Conservation (phyloP, 768 basidiomycete species). For the Lactifluus hygrophoroides region DNA sequence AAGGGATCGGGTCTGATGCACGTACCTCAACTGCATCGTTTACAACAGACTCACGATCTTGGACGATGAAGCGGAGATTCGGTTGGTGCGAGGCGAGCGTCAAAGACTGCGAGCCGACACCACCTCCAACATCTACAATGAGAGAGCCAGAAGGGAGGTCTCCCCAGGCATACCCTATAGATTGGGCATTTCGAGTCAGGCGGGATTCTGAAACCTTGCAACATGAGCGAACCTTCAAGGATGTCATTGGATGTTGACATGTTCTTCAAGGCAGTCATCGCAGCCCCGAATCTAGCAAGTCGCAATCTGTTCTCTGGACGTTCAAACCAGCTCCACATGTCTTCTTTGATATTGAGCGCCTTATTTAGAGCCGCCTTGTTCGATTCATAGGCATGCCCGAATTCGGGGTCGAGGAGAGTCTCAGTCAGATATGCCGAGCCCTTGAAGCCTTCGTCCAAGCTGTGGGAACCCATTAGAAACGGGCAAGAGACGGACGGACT, state of each 20-base stretch:
- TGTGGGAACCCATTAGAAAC: background rate
- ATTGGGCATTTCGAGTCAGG: background rate
- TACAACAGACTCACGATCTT: background rate
- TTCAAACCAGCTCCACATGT: background rate
- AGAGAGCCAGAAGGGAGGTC: slow-evolving; percentile 1
- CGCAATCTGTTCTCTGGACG: background rate
- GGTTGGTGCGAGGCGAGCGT: background rate
- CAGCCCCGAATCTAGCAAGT: slow-evolving; percentile 2
- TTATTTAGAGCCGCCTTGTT: background rate
- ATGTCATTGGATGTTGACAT: background rate
- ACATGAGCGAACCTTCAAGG: background rate
- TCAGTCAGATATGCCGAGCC: slow-evolving; percentile 21
- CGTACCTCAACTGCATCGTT: background rate
- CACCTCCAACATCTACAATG: slow-evolving; percentile 9
- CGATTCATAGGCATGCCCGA: background rate
- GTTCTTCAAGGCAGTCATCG: slow-evolving; percentile 5
- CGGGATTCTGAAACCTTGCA: background rate
- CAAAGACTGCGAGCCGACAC: slow-evolving; percentile 3
- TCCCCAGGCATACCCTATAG: slow-evolving; percentile 3
- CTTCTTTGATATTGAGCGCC: background rate
- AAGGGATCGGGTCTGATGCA: background rate
- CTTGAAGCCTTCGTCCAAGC: slow-evolving; percentile 22
- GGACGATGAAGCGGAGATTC: slow-evolving; percentile 7
- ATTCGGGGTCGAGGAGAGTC: slow-evolving; percentile 16
- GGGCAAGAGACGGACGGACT: background rate